Evolutionary conservation across 345 rosid species (phyloP).

Genomic region (Odontarrhena argentea): DNA sequence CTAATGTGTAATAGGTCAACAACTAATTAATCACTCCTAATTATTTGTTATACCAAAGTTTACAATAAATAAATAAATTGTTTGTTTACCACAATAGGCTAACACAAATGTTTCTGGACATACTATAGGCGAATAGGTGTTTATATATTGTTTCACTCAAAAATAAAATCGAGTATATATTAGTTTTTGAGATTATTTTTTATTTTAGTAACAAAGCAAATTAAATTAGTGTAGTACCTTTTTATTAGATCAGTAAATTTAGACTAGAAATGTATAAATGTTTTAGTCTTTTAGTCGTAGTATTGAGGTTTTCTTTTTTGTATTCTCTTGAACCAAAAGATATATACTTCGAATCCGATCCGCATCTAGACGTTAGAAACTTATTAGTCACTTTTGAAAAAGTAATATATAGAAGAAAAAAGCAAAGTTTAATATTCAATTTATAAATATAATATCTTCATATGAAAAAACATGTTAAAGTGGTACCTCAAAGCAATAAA

Average conservation of each 20-base stretch:
- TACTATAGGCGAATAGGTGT: constrained; percentile 6
- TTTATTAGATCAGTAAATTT: too few species aligned
- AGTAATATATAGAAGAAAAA: neutral
- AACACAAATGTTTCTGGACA: neutral
- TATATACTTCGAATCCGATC: neutral
- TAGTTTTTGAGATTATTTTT: neutral
- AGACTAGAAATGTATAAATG: neutral
- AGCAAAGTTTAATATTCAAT: neutral
- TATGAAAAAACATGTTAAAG: neutral
- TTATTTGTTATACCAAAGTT: neutral
- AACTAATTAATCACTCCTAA: neutral
- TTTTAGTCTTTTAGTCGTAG: neutral
- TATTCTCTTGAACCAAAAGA: neutral
- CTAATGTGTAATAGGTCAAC: constrained; percentile 9
- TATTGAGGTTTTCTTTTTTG: neutral
- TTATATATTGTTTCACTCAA: neutral
- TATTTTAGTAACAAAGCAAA: too few species aligned
- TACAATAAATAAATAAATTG: neutral
- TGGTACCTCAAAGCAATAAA: neutral
- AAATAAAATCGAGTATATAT: neutral
- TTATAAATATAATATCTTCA: neutral
- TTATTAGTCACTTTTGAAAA: neutral
- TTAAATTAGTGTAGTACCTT: too few species aligned
- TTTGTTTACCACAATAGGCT: neutral
- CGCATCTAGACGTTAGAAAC: neutral